Evolutionary conservation across 1,284 basidiomycete species (phyloP).

Genomic region (Marasmius tenuissimus): DNA sequence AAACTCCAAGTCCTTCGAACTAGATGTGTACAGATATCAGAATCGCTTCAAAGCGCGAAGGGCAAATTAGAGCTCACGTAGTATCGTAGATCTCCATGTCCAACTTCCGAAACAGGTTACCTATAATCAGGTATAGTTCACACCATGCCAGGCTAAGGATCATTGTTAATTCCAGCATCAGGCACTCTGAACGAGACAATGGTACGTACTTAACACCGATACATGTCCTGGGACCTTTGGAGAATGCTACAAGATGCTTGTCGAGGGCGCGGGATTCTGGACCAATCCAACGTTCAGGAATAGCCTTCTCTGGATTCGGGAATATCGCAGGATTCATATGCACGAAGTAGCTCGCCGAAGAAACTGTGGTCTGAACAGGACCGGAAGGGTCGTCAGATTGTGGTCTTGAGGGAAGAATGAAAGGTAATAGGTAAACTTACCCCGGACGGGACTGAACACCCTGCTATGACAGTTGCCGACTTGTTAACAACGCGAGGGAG

Average conservation of each 20-base stretch:
- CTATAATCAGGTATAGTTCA: constrained; percentile 24
- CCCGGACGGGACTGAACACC: constrained; percentile 2
- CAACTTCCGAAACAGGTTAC: constrained; percentile 24
- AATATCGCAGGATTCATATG: constrained; percentile 9
- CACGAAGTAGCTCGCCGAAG: constrained; percentile 2
- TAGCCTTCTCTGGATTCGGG: constrained; percentile 3
- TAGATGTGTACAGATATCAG: not conserved
- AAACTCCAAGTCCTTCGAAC: not conserved
- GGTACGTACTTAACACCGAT: not conserved
- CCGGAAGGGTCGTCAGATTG: no score
- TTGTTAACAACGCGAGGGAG: constrained; percentile 6
- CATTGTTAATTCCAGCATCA: not conserved
- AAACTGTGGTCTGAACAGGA: constrained; percentile 5
- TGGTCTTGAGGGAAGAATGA: not conserved
- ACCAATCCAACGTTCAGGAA: constrained; percentile 9
- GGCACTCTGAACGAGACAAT: not conserved
- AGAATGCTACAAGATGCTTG: constrained; percentile 7
- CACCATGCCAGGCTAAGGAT: constrained; percentile 24
- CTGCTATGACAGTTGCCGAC: not conserved
- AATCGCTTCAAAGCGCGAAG: not conserved
- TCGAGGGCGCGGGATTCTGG: not conserved
- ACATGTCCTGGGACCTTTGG: constrained; percentile 9
- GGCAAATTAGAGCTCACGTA: not conserved
- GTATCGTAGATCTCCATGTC: constrained; percentile 16
- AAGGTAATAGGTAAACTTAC: not conserved